Conservation (phyloP, 495 filamentous ascomycete species). For the Jackrogersella minutella region DNA sequence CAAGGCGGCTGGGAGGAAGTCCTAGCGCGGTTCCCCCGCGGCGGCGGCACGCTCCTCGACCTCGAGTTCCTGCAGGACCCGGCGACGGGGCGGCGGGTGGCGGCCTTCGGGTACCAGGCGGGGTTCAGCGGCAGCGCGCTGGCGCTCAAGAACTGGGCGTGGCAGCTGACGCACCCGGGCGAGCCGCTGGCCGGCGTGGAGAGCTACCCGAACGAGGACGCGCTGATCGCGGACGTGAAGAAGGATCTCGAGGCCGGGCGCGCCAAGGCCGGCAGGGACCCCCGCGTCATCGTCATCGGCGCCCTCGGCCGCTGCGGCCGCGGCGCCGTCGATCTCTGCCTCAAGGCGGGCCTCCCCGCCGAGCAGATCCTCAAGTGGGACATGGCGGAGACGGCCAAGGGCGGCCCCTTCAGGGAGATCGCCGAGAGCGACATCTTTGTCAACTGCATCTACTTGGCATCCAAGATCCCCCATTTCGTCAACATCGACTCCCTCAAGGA, state of each 20-base stretch:
- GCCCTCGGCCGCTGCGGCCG: constrained; percentile 85
- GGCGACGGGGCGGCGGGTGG: constrained; percentile 77
- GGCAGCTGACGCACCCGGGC: constrained; percentile 76
- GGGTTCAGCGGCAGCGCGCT: constrained; percentile 84
- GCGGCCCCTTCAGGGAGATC: constrained; percentile 90
- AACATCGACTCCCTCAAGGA: constrained; percentile 70
- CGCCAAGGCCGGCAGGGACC: constrained; percentile 54
- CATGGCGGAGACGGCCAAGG: constrained; percentile 83
- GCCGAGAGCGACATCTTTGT: constrained; percentile 81
- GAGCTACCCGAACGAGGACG: constrained; percentile 78
- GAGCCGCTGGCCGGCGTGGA: constrained; percentile 71
- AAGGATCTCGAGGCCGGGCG: constrained; percentile 66
- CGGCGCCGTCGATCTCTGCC: constrained; percentile 82
- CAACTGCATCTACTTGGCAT: constrained; percentile 86
- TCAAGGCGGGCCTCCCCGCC: constrained; percentile 76
- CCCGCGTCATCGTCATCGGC: constrained; percentile 68
- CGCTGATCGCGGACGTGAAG: constrained; percentile 77
- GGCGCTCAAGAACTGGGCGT: constrained; percentile 87
- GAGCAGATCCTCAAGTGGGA: constrained; percentile 89
- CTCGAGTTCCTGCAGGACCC: constrained; percentile 88
- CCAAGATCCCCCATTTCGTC: constrained; percentile 76
- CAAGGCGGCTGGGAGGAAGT: constrained; percentile 87
- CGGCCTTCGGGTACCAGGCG: constrained; percentile 77
- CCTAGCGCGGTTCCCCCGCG: constrained; percentile 80
- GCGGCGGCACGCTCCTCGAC: constrained; percentile 84